A percentile compares a stretch with the other conserved stretches of the same genome.
Conservation (phyloP, 2,329 filamentous ascomycete species). For the Colletotrichum sp. region DNA sequence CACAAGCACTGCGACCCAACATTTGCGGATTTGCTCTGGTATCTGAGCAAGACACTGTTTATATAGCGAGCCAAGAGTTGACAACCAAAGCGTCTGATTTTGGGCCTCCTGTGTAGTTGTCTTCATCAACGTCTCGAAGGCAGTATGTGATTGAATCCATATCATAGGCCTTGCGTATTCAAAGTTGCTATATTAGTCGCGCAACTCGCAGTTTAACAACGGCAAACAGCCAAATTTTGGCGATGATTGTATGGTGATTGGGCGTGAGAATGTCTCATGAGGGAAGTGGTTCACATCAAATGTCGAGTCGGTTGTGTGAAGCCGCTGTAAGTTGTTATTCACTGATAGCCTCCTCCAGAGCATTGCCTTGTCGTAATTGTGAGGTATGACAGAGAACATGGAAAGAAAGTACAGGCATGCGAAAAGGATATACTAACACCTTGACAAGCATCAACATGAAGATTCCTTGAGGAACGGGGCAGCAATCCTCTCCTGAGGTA, state of each 20-base stretch:
- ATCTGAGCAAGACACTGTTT: too few species aligned
- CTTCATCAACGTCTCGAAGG: neutral
- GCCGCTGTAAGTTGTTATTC: rapidly evolving
- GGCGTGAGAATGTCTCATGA: neutral
- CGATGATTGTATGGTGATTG: neutral
- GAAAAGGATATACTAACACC: rapidly evolving
- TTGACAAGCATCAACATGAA: neutral
- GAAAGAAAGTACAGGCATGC: neutral
- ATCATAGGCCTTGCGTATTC: neutral
- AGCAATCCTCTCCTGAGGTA: neutral
- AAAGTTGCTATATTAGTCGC: neutral
- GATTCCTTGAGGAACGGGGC: neutral
- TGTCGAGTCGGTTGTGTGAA: neutral
- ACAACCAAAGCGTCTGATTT: neutral
- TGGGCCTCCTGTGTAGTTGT: rapidly evolving
- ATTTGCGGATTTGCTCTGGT: too few species aligned
- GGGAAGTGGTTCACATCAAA: neutral
- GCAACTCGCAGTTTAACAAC: rapidly evolving
- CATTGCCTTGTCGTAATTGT: rapidly evolving
- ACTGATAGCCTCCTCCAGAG: neutral
- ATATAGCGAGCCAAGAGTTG: too few species aligned
- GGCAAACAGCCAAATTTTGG: too few species aligned
- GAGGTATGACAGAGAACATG: neutral
- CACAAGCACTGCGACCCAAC: too few species aligned
- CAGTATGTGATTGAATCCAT: neutral